A percentile compares a stretch with the other conserved stretches of the same genome.
Conservation (phyloP, 2,329 filamentous ascomycete species). For the Alternaria brassicae region DNA sequence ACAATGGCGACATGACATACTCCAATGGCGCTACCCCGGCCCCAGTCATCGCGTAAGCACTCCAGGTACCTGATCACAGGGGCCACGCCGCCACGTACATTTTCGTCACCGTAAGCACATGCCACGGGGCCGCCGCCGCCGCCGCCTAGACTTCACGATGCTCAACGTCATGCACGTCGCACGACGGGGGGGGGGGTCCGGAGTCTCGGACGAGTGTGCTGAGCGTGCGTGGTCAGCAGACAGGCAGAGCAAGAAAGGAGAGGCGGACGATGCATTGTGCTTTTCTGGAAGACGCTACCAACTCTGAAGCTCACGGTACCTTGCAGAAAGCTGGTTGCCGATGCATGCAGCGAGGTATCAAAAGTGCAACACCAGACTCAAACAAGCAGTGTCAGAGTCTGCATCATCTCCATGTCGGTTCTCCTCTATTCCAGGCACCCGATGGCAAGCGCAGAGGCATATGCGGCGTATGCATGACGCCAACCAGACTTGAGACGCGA, state of each 20-base stretch:
- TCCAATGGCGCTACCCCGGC: slow-evolving; percentile 1
- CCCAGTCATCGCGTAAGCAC: slow-evolving; percentile 4
- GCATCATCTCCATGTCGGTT: slow-evolving; percentile 8
- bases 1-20: slow-evolving; percentile 29
- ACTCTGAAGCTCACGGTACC: not conserved
- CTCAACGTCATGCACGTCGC: slow-evolving; percentile 44
- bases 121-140: no score
- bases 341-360: not conserved
- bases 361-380: not conserved
- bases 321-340: not conserved
- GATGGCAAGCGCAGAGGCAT: not conserved
- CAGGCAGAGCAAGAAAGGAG: not conserved
- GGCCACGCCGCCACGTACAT: slow-evolving; percentile 11
- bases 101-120: slow-evolving; percentile 14
- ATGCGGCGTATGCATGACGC: slow-evolving; percentile 20
- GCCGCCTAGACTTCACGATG: slow-evolving; percentile 43
- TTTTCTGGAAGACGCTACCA: not conserved
- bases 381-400: slow-evolving; percentile 3
- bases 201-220: not conserved
- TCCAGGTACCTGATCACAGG: slow-evolving; percentile 20
- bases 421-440: slow-evolving; percentile 16
- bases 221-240: slow-evolving; percentile 7
- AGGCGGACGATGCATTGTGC: not conserved
- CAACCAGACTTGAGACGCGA: slow-evolving; percentile 1
- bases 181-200: slow-evolving; percentile 4